Conservation (phyloP, 805 yeast genomes). For the Nakazawaea pomicola region DNA sequence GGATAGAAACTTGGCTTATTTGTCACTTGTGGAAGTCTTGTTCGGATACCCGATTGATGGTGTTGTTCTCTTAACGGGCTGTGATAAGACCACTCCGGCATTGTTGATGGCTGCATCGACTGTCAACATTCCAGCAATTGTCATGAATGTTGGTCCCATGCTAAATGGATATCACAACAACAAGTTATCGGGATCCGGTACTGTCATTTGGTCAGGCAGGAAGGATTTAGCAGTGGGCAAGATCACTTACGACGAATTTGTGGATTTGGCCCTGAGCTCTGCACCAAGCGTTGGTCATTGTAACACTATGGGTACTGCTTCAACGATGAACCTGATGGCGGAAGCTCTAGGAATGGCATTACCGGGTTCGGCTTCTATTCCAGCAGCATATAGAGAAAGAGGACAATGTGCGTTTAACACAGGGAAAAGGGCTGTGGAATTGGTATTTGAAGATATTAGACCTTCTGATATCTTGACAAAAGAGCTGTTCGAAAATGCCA, state of each 20-base stretch:
- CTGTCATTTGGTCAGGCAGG: slow-evolving; percentile 20
- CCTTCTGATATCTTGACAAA: slow-evolving; percentile 16
- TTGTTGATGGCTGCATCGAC: slow-evolving; percentile 91
- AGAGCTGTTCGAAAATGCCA: slow-evolving; percentile 17
- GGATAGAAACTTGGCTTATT: slow-evolving; percentile 19
- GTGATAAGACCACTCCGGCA: slow-evolving; percentile 96
- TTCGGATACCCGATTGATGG: slow-evolving; percentile 21
- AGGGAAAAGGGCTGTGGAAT: slow-evolving; percentile 14
- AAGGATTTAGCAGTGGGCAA: slow-evolving; percentile 18
- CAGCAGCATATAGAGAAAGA: slow-evolving; percentile 16
- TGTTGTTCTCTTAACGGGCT: slow-evolving; percentile 27
- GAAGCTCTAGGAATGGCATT: slow-evolving; percentile 16
- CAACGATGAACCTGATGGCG: slow-evolving; percentile 17
- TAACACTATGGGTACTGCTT: slow-evolving; percentile 17
- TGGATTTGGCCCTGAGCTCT: slow-evolving; percentile 17
- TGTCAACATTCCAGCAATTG: slow-evolving; percentile 83
- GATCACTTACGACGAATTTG: slow-evolving; percentile 18
- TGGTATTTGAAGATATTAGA: slow-evolving; percentile 12
- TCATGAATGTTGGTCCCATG: slow-evolving; percentile 80
- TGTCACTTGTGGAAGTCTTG: slow-evolving; percentile 19
- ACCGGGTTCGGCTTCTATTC: slow-evolving; percentile 15
- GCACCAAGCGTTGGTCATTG: slow-evolving; percentile 18
- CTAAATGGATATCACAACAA: slow-evolving; percentile 19
- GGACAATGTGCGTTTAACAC: slow-evolving; percentile 16
- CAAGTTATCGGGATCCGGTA: slow-evolving; percentile 52